Percentiles rank a stretch among this genome's conserved stretches.
phyloP scores from a whole-genome alignment of 2,329 filamentous ascomycete genomes.

The Cladophialophora immunda region DNA sequence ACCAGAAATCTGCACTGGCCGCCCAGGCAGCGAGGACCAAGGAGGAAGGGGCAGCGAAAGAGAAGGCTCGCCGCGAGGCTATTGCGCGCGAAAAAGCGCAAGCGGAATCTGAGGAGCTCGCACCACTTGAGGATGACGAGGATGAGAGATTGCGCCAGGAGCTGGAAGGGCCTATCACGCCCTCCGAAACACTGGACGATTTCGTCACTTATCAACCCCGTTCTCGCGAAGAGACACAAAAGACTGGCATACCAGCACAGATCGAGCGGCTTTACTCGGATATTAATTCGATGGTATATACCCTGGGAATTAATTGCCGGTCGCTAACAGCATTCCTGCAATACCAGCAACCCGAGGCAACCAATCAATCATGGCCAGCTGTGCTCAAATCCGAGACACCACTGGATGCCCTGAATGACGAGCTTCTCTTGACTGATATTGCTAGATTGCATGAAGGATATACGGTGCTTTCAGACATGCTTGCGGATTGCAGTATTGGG shows the following conservation, averaged over 20 bases:
- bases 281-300: constrained; percentile 85
- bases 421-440: constrained; percentile 81
- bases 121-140: constrained; percentile 56
- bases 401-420: constrained; percentile 73
- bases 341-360: constrained; percentile 56
- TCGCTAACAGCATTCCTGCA: constrained; percentile 66
- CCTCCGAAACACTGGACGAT: constrained; percentile 55
- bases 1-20: constrained; percentile 42
- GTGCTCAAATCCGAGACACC: constrained; percentile 59
- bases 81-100: constrained; percentile 31
- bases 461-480: constrained; percentile 69
- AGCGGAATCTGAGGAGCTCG: constrained; percentile 46
- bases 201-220: constrained; percentile 60
- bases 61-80: constrained; percentile 38
- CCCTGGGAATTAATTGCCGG: constrained; percentile 84
- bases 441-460: constrained; percentile 72
- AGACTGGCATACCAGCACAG: constrained; percentile 59
- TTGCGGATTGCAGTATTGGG: constrained; percentile 74
- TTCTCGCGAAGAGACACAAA: constrained; percentile 50
- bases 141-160: constrained; percentile 57
- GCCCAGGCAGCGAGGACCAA: constrained; percentile 34
- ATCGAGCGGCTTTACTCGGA: constrained; percentile 60
- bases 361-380: constrained; percentile 58
- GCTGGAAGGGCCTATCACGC: constrained; percentile 53
- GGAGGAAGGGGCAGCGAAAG: constrained; percentile 37